A percentile compares a stretch with the other conserved stretches of the same genome.
These are phyloP conservation scores for Pestalotiopsis sp. DNA, from an alignment of 2,329 filamentous ascomycete genomes.

Conservation along the genomic window DNA sequence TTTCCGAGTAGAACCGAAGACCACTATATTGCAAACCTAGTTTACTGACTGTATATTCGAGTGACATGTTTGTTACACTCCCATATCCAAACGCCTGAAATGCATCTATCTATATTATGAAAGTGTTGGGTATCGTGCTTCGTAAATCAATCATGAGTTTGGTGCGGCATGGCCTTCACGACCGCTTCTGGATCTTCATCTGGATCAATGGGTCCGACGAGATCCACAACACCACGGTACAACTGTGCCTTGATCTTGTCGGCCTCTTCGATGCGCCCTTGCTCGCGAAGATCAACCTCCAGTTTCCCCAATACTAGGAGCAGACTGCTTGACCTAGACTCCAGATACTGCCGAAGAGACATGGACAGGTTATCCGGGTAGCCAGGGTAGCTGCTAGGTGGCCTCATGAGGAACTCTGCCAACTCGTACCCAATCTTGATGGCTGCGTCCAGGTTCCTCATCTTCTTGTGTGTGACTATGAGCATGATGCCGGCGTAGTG, in stretches of 20 bases:
- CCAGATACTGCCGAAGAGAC: not conserved
- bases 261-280: slow-evolving; percentile 1
- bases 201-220: not conserved
- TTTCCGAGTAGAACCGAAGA: too few species aligned
- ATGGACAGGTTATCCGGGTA: not conserved
- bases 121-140: not conserved
- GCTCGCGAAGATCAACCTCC: not conserved
- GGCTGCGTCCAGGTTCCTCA: slow-evolving; percentile 3
- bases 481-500: slow-evolving; percentile 7
- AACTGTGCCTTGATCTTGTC: not conserved
- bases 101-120: not conserved
- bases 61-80: not conserved
- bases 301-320: not conserved
- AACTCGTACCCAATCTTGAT: slow-evolving; percentile 10
- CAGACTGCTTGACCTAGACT: not conserved
- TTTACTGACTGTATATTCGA: not conserved
- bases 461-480: slow-evolving; percentile 3
- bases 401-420: not conserved
- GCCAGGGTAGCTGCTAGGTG: not conserved
- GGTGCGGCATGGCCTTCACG: not conserved
- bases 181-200: not conserved
- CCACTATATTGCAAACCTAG: not conserved
- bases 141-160: not conserved
- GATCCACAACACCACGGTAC: not conserved
- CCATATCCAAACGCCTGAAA: not conserved